A percentile compares a stretch with the other conserved stretches of the same genome.
These are phyloP conservation scores for Alternaria arbusti DNA, from an alignment of 2,329 filamentous ascomycete genomes.

Conservation along the genomic window DNA sequence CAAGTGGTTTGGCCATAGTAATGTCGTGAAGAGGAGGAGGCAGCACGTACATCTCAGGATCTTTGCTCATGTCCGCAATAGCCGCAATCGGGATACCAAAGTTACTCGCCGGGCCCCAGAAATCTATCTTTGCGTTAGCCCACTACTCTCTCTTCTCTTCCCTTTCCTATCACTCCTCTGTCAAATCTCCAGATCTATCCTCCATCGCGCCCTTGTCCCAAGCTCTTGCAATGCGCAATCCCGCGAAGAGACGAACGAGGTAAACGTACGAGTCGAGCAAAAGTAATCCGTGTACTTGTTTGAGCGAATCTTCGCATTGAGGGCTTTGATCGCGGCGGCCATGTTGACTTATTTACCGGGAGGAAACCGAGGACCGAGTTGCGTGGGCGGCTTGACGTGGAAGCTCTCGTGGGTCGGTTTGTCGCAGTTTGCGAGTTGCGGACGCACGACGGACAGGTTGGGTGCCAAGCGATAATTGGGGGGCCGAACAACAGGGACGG, in stretches of 20 bases:
- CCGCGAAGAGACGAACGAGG: slow-evolving; percentile 6
- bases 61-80: slow-evolving; percentile 61
- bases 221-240: background rate
- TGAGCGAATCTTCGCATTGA: slow-evolving; percentile 60
- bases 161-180: background rate
- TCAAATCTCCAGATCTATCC: background rate
- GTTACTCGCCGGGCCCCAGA: slow-evolving; percentile 60
- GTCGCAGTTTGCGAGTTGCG: slow-evolving; percentile 12
- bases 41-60: slow-evolving; percentile 57
- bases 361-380: background rate
- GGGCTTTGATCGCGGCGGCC: slow-evolving; percentile 60
- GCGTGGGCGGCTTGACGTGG: slow-evolving; percentile 4
- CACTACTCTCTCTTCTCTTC: background rate
- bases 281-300: slow-evolving; percentile 60
- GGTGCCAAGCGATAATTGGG: slow-evolving; percentile 15
- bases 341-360: slow-evolving; percentile 43
- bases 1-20: background rate
- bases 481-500: slow-evolving; percentile 10
- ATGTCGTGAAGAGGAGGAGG: background rate
- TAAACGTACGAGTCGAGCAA: slow-evolving; percentile 60
- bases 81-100: slow-evolving; percentile 62
- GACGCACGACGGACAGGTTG: slow-evolving; percentile 7
- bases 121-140: slow-evolving; percentile 48
- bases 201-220: background rate
- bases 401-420: background rate